Evolutionary conservation across 1,284 basidiomycete genomes (phyloP).

Genomic region (Vanrija pseudolonga): DNA sequence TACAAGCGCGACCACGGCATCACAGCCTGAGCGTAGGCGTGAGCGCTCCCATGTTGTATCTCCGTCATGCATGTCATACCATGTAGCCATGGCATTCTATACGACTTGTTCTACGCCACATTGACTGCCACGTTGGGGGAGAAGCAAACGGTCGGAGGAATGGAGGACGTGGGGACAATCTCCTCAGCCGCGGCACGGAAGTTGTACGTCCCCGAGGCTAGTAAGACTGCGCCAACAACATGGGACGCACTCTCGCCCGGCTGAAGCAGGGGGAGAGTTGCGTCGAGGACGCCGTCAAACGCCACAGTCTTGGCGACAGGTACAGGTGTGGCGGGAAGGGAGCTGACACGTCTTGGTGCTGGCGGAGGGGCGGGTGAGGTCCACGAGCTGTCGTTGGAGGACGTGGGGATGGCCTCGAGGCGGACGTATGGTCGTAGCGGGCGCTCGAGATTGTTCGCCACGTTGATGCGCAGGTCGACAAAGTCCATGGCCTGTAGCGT

Average conservation of each 20-base stretch:
- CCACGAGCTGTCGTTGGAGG: constrained; percentile 28
- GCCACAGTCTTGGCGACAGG: constrained; percentile 60
- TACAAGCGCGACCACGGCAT: constrained; percentile 17
- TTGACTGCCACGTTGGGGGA: constrained; percentile 18
- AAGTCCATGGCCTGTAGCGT: constrained; percentile 56
- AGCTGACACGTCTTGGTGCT: constrained; percentile 13
- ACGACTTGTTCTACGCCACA: constrained; percentile 4
- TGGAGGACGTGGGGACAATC: constrained; percentile 3
- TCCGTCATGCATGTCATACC: background rate
- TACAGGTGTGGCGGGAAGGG: constrained; percentile 48
- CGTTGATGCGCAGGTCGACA: constrained; percentile 51
- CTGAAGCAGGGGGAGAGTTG: constrained; percentile 59
- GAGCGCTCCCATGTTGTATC: background rate
- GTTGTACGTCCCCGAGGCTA: constrained; percentile 68
- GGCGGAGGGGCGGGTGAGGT: constrained; percentile 15
- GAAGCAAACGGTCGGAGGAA: constrained; percentile 23
- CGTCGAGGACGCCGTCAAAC: constrained; percentile 62
- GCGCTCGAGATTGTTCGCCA: constrained; percentile 57
- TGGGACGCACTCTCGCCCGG: constrained; percentile 56
- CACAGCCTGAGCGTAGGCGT: background rate
- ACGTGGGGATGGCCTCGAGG: constrained; percentile 38
- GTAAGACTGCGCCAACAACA: constrained; percentile 66
- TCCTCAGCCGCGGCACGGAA: constrained; percentile 56
- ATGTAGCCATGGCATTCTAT: background rate
- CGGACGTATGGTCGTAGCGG: constrained; percentile 30